phyloP scores from a whole-genome alignment of 2,329 filamentous ascomycete genomes.

The Colletotrichum echinochloae region DNA sequence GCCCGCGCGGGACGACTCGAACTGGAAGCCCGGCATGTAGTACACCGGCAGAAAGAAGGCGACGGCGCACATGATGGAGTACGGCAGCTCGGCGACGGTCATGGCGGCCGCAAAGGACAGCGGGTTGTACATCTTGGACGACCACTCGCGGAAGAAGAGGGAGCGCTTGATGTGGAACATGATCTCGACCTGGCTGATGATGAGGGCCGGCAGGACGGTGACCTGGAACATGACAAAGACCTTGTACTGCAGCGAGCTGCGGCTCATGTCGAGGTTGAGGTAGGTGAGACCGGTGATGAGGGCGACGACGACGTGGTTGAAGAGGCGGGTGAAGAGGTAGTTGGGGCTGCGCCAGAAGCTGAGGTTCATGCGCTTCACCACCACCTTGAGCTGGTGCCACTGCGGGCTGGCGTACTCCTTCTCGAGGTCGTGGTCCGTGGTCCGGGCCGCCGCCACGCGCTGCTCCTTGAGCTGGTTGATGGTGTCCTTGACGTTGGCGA shows the following conservation, averaged over 20 bases:
- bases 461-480: conserved; percentile 75
- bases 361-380: conserved; percentile 78
- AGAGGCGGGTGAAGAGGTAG: conserved; percentile 89
- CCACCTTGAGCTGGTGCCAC: conserved; percentile 81
- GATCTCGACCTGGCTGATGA: conserved; percentile 85
- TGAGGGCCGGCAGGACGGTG: conserved; percentile 84
- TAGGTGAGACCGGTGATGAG: conserved; percentile 84
- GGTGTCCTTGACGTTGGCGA: conserved; percentile 72
- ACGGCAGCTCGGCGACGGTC: conserved; percentile 87
- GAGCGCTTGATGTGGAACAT: conserved; percentile 85
- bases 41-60: conserved; percentile 86
- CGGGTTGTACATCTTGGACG: conserved; percentile 86
- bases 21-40: conserved; percentile 82
- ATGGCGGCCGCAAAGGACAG: conserved; percentile 83
- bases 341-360: conserved; percentile 89
- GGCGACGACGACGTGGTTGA: conserved; percentile 84
- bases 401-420: conserved; percentile 87
- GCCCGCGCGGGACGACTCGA: conserved; percentile 73
- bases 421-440: conserved; percentile 66
- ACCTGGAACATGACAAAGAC: conserved; percentile 94
- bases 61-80: conserved; percentile 83
- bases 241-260: conserved; percentile 82
- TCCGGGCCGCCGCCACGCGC: conserved; percentile 57
- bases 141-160: conserved; percentile 88
- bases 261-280: conserved; percentile 80